Base-by-base conservation (phyloP, 495 filamentous ascomycete genomes). In the Apodospora peruviana region DNA sequence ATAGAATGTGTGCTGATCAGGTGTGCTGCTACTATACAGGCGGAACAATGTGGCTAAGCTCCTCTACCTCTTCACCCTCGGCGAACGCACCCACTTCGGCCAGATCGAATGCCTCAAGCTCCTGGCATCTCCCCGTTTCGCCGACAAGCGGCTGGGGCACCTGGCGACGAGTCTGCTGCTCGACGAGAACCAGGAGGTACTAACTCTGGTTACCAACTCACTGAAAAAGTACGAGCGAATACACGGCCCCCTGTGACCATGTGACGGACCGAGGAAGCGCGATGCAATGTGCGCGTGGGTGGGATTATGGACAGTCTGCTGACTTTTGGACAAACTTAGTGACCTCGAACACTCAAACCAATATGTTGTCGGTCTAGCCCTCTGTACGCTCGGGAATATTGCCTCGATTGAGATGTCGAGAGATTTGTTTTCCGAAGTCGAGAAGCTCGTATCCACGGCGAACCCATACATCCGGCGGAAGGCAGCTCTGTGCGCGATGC, bases 71-170 rank as follows among this genome's bases (percentile, higher is more conserved):
- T 98, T 98, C 66, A 98, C 93, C 2, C 80, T 98, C n/a, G 93
- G 93, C 48, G 93, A 98, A 68, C 80, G 93, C 50, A 98, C 93
- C 51, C 93, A 98, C 72, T 98, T 98, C 64, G 93, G 93, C 44
- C 93, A 98, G 74, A 97, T 98, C 69, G 93, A 98, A 84, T 98
- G 93, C 69, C 78, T 98, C 62, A 98, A 97, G 70, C 78, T 98
- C 38, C 81, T 98, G 16, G 93, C 93, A 46, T 97, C 94, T 10
- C 91, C 94, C 50, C 87, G 91, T 34, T 98, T 98, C 66, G 93
- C 94, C 55, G 93, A 98, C 77, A 98, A 98, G 73, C 84, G 93
- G 36, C 69, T 98, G 60, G 93, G 93, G 20, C 96, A 98, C 66
- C 73, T 98, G 50, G 93, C 94, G 19, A 96, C 93, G 0, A 98